phyloP scores from a whole-genome alignment of 176 grass and related monocot species.

The Oryza punctata region DNA sequence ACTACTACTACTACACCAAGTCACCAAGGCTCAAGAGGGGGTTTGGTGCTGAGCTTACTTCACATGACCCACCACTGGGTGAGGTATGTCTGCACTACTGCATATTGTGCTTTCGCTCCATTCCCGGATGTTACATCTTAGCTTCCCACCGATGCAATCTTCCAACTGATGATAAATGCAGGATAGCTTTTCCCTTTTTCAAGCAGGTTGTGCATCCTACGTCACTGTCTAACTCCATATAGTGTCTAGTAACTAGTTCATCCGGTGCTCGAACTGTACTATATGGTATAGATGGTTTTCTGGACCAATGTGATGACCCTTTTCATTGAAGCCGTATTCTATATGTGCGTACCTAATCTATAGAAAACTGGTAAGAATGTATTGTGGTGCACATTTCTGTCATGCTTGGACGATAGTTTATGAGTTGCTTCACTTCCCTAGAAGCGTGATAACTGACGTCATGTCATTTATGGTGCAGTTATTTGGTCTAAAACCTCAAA shows the following conservation, averaged over 20 bases:
- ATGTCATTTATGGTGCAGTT: background rate
- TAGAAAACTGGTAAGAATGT: background rate
- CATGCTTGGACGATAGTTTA: background rate
- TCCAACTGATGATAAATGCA: background rate
- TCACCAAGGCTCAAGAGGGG: background rate
- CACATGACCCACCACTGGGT: slow-evolving; percentile 15
- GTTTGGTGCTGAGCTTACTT: slow-evolving; percentile 38
- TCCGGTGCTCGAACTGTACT: background rate
- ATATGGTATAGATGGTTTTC: background rate
- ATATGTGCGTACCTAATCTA: slow-evolving; percentile 2
- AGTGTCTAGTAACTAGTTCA: background rate
- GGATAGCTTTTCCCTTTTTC: background rate
- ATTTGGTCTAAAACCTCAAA: slow-evolving; percentile 28
- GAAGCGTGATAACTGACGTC: background rate
- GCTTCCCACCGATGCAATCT: background rate
- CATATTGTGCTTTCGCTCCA: background rate
- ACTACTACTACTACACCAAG: background rate
- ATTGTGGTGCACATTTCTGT: slow-evolving; percentile 21
- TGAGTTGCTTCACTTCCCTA: background rate
- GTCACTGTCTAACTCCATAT: background rate
- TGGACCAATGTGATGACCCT: background rate
- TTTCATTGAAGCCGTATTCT: background rate
- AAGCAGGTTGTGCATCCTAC: background rate
- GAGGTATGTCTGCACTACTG: slow-evolving; percentile 14
- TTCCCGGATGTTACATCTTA: slow-evolving; percentile 19